Conservation (phyloP, 208 protist species). For the Naegleria lovaniensis region DNA sequence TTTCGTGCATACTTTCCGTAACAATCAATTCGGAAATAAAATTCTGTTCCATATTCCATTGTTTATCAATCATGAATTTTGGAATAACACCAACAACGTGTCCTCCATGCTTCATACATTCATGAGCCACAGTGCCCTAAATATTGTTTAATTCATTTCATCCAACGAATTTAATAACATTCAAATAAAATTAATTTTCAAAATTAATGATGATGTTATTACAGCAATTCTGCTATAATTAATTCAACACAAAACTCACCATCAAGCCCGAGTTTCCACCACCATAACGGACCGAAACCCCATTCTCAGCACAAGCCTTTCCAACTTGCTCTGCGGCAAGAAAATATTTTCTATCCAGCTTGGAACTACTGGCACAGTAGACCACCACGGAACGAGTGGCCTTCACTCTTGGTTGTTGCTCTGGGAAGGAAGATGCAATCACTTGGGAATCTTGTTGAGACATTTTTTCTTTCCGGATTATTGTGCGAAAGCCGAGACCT, state of each 20-base stretch:
- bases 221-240: no score
- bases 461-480: no score
- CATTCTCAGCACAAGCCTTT: neutral
- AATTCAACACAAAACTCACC: no score
- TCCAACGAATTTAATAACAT: neutral
- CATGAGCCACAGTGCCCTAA: neutral
- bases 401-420: neutral
- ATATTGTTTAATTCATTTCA: neutral
- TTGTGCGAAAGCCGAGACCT: no score
- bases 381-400: neutral
- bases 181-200: no score
- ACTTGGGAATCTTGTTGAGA: no score
- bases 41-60: neutral
- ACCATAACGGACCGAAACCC: neutral
- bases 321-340: neutral
- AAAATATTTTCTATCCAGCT: neutral
- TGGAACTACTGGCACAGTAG: neutral
- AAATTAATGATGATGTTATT: no score
- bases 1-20: slow-evolving; percentile 30
- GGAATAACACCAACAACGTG: slow-evolving; percentile 13
- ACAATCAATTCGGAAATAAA: slow-evolving; percentile 11
- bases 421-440: neutral
- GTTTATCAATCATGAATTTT: neutral
- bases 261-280: neutral
- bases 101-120: neutral